Evolutionary conservation across 192 early-diverging fungal genomes (phyloP).

Genomic region (Coemansia sp.): DNA sequence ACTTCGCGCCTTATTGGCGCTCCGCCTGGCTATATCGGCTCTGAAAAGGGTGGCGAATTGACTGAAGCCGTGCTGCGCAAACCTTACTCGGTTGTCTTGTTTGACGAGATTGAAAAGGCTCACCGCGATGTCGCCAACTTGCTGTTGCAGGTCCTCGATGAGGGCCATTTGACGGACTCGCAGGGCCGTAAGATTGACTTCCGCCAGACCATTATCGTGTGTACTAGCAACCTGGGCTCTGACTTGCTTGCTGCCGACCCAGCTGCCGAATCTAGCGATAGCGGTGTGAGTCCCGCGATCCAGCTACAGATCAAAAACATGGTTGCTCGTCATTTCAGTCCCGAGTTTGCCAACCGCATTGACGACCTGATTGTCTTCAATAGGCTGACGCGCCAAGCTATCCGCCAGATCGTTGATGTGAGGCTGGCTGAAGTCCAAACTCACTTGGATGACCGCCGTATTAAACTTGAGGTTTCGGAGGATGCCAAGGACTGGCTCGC

Average conservation of each 20-base stretch:
- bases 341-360: constrained; percentile 81
- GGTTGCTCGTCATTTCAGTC: constrained; percentile 74
- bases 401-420: constrained; percentile 77
- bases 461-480: constrained; percentile 59
- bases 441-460: constrained; percentile 62
- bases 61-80: constrained; percentile 80
- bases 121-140: constrained; percentile 90
- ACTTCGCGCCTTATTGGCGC: constrained; percentile 77
- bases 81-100: constrained; percentile 74
- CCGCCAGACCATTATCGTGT: constrained; percentile 80
- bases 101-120: constrained; percentile 87
- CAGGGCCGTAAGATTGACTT: constrained; percentile 80
- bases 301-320: constrained; percentile 69
- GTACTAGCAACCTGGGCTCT: constrained; percentile 80
- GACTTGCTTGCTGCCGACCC: constrained; percentile 62
- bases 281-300: constrained; percentile 50
- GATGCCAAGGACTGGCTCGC: constrained; percentile 66
- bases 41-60: constrained; percentile 77
- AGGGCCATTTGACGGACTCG: constrained; percentile 78
- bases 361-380: constrained; percentile 85
- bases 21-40: constrained; percentile 80
- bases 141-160: constrained; percentile 90
- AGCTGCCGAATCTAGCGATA: constrained; percentile 39
- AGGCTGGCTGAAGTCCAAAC: constrained; percentile 67
- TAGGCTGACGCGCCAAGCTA: constrained; percentile 64